Evolutionary conservation across 148 eudicot species (phyloP), one percentile per base, ranked within the genome.

Genomic region (Talinum fruticosum): DNA sequence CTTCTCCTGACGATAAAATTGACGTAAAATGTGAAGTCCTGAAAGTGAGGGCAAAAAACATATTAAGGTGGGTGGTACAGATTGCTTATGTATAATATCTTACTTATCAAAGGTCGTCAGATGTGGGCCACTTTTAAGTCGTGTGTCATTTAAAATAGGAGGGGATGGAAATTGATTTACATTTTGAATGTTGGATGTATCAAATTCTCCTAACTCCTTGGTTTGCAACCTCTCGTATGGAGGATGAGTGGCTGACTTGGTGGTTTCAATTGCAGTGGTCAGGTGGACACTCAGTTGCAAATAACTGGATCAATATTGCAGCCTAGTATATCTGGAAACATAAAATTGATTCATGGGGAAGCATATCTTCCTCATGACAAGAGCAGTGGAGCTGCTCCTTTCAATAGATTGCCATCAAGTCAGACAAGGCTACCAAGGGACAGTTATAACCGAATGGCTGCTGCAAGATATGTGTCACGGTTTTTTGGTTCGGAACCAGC

Each of bases 351-450:
- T 85, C 93, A 87, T 72, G 99, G 99, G 64, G 99, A 96, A 82
- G 98, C 94, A 65, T 93, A 96, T 85, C 81, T 96, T 41, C 99
- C 98, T 28, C 99, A 96, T 82, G 99, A 96, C 84, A 96, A 96
- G 84, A 96, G 99, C 72, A 85, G 94, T 76, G 93, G 99, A 85
- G 89, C 90, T 86, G 92, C 91, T 83, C 87, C 97, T 73, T 87
- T 92, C 66, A 89, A 86, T 76, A 87, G 84, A 78, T 87, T 89
- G 47, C 85, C 88, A 44, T 85, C 93, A 68, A 88, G 82, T 74
- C 92, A 87, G 75, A 85, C 93, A 82, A 84, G 75, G 66, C 69
- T 87, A 69, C 85, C 92, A 47, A 86, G 76, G 85, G 92, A 93
- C 69, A 81, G 87, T 72, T 89, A 93, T 76, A 88, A 88, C 83